A percentile compares a stretch with the other conserved stretches of the same genome.
phyloP scores from a whole-genome alignment of 805 yeast species.

The Candida adriatica region DNA sequence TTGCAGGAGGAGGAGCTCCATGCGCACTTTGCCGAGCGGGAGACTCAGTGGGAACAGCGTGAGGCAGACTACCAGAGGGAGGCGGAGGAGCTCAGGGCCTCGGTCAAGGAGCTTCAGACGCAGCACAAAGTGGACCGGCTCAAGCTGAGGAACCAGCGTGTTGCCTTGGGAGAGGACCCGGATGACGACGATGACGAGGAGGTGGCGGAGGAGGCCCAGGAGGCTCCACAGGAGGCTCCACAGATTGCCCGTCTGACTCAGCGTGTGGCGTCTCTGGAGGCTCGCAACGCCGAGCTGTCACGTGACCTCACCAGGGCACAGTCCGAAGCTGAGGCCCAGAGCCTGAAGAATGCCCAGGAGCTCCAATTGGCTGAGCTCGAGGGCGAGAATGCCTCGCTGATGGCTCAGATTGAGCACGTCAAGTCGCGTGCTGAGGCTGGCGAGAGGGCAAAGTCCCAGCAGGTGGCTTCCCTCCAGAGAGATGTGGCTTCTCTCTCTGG shows the following conservation, averaged over 20 bases:
- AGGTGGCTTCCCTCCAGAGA: constrained; percentile 21
- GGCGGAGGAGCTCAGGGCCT: constrained; percentile 43
- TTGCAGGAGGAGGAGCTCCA: constrained; percentile 72
- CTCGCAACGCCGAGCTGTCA: constrained; percentile 68
- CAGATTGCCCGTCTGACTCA: constrained; percentile 69
- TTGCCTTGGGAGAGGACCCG: constrained; percentile 32
- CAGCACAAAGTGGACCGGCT: constrained; percentile 25
- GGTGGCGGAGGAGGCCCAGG: constrained; percentile 2
- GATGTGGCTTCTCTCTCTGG: constrained; percentile 33
- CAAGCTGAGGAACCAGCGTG: constrained; percentile 42
- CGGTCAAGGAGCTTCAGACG: constrained; percentile 58
- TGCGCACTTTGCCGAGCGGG: constrained; percentile 66
- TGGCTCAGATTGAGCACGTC: constrained; percentile 50
- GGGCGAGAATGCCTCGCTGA: constrained; percentile 59
- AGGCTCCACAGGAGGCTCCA: constrained; percentile 54
- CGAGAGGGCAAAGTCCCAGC: constrained; percentile 13
- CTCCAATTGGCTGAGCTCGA: constrained; percentile 47
- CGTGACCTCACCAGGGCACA: constrained; percentile 51
- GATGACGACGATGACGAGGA: constrained; percentile 16
- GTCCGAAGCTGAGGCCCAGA: constrained; percentile 36
- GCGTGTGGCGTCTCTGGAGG: constrained; percentile 64
- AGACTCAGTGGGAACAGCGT: constrained; percentile 57
- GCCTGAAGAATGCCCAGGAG: constrained; percentile 34
- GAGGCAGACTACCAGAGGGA: constrained; percentile 47
- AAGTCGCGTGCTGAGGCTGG: constrained; percentile 29